Conservation (phyloP, 768 basidiomycete species). For the Termitomyces sp. region DNA sequence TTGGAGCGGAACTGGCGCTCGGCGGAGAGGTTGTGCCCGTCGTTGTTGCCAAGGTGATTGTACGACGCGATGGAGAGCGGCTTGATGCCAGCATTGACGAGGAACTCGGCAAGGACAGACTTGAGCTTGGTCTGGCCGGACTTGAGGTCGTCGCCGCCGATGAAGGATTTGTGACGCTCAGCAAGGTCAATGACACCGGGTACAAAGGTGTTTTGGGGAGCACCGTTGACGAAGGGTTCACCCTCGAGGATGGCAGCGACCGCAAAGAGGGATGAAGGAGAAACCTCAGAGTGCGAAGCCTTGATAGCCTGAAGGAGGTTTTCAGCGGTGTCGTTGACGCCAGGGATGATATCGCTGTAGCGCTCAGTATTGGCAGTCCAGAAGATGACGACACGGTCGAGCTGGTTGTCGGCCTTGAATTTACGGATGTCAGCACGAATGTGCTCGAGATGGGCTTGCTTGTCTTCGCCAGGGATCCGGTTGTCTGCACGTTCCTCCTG, state of each 20-base stretch:
- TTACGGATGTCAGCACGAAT: constrained; percentile 90
- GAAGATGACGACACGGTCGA: constrained; percentile 90
- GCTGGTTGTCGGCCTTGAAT: constrained; percentile 78
- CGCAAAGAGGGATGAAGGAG: constrained; percentile 93
- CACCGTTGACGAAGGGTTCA: constrained; percentile 94
- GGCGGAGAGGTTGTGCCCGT: constrained; percentile 86
- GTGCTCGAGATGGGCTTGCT: constrained; percentile 87
- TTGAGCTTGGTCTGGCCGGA: constrained; percentile 98
- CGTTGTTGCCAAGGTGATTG: constrained; percentile 99
- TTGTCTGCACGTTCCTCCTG: constrained; percentile 97
- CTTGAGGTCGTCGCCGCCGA: constrained; percentile 97
- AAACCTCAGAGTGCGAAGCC: constrained; percentile 86
- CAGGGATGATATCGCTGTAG: constrained; percentile 90
- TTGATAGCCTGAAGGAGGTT: constrained; percentile 81
- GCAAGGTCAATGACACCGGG: constrained; percentile 93
- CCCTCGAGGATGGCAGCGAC: constrained; percentile 94
- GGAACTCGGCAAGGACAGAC: constrained; percentile 94
- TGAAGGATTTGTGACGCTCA: constrained; percentile 85
- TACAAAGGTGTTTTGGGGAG: constrained; percentile 98
- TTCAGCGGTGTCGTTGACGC: constrained; percentile 92
- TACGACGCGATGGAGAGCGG: constrained; percentile 95
- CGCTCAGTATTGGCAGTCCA: constrained; percentile 99
- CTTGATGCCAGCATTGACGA: constrained; percentile 98
- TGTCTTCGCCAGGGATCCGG: constrained; percentile 78
- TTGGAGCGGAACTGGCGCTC: constrained; percentile 96